Evolutionary conservation across 2,329 filamentous ascomycete genomes (phyloP).

Genomic region (Elsinoe ampelina): DNA sequence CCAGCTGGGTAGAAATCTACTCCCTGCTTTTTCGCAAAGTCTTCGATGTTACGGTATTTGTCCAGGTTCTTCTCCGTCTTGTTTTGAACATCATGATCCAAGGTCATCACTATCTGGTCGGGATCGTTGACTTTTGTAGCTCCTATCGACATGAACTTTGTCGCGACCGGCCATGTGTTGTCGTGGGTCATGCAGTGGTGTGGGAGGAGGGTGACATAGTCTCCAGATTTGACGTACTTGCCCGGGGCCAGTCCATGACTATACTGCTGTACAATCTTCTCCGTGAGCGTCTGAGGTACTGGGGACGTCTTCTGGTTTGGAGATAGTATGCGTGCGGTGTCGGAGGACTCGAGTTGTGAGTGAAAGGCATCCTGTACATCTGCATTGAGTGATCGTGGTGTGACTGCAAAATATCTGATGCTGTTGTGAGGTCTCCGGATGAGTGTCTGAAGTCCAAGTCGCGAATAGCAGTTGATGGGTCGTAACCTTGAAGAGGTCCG

Average conservation of each 20-base stretch:
- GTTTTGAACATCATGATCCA: conserved; percentile 88
- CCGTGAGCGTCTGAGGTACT: conserved; percentile 69
- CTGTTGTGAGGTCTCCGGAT: conserved; percentile 1
- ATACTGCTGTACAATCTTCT: conserved; percentile 84
- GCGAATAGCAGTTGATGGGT: neutral
- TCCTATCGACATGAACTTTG: conserved; percentile 76
- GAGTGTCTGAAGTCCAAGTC: neutral
- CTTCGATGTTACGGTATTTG: conserved; percentile 74
- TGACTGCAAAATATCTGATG: conserved; percentile 14
- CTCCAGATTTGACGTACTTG: conserved; percentile 67
- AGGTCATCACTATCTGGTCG: conserved; percentile 67
- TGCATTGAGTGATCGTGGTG: conserved; percentile 19
- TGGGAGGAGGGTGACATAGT: conserved; percentile 71
- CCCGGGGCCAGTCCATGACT: conserved; percentile 64
- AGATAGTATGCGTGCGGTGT: conserved; percentile 63
- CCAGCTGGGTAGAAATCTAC: conserved; percentile 70
- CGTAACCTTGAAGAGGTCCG: neutral
- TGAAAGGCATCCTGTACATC: conserved; percentile 49
- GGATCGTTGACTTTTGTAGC: conserved; percentile 63
- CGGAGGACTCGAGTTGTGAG: conserved; percentile 50
- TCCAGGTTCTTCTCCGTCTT: conserved; percentile 66
- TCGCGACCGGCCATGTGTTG: conserved; percentile 66
- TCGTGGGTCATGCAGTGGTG: conserved; percentile 78
- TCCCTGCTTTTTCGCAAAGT: conserved; percentile 70
- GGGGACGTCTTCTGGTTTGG: conserved; percentile 32